Conservation (phyloP, 78 protist species). For the Emiliania huxleyi region DNA sequence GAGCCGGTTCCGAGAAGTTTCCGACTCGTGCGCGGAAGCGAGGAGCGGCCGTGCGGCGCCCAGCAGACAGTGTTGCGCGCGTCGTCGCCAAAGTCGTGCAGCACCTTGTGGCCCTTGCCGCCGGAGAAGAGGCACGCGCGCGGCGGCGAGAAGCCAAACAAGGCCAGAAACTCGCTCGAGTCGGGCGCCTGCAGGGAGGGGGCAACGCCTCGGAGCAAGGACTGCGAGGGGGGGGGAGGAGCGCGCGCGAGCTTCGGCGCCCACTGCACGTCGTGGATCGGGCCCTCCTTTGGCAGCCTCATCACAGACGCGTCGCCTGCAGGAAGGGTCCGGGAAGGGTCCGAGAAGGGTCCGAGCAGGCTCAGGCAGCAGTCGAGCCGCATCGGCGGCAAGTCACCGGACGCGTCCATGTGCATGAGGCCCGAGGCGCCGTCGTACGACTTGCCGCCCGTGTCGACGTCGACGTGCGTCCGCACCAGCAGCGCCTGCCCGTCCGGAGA, state of each 20-base stretch:
- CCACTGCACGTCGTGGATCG: slow-evolving; percentile 66
- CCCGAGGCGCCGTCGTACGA: slow-evolving; percentile 64
- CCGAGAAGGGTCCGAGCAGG: too few species aligned
- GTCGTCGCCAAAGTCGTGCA: slow-evolving; percentile 65
- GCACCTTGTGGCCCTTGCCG: neutral
- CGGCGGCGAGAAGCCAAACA: slow-evolving; percentile 48
- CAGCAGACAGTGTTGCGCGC: slow-evolving; percentile 54
- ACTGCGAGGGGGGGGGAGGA: too few species aligned
- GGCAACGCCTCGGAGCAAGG: too few species aligned
- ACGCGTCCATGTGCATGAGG: slow-evolving; percentile 20
- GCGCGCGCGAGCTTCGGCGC: slow-evolving; percentile 36
- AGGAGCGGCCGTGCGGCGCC: slow-evolving; percentile 47
- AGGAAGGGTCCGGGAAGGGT: too few species aligned
- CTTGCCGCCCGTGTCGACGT: slow-evolving; percentile 55
- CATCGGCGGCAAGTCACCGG: neutral
- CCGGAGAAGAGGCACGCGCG: neutral
- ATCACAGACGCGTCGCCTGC: neutral
- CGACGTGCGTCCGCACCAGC: slow-evolving; percentile 43
- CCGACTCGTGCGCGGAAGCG: too few species aligned
- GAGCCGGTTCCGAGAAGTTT: too few species aligned
- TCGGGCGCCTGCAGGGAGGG: too few species aligned
- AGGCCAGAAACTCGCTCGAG: slow-evolving; percentile 40
- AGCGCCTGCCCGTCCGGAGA: slow-evolving; percentile 27
- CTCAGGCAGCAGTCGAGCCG: too few species aligned
- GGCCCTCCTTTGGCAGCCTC: slow-evolving; percentile 39